These are phyloP conservation scores for Peniophora sp. DNA, from an alignment of 1,284 basidiomycete genomes.

Conservation along the genomic window DNA sequence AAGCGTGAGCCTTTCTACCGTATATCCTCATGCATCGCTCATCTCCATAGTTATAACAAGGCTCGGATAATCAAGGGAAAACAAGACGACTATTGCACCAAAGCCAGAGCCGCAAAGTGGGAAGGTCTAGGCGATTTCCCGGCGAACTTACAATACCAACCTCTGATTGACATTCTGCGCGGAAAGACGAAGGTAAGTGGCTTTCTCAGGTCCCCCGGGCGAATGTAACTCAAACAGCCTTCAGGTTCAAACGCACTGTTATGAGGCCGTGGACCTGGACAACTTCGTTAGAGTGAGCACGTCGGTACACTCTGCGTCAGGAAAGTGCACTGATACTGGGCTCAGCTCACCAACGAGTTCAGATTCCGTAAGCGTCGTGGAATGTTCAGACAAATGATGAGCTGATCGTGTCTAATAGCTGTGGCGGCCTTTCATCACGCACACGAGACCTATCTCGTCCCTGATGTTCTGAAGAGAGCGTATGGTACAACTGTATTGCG, in stretches of 20 bases:
- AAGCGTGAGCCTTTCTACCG: slow-evolving; percentile 28
- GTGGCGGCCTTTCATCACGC: slow-evolving; percentile 84
- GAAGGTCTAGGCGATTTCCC: slow-evolving; percentile 59
- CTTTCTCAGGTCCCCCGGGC: background rate
- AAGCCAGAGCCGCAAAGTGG: slow-evolving; percentile 46
- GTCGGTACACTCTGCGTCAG: background rate
- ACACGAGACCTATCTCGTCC: slow-evolving; percentile 78
- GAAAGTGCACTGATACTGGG: background rate
- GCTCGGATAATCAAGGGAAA: slow-evolving; percentile 56
- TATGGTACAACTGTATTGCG: slow-evolving; percentile 25
- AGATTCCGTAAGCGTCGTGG: slow-evolving; percentile 37
- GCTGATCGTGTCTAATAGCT: slow-evolving; percentile 12
- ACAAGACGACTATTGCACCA: slow-evolving; percentile 63
- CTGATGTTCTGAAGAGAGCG: slow-evolving; percentile 66
- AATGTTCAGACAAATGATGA: too few relatives aligned
- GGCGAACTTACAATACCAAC: slow-evolving; percentile 71
- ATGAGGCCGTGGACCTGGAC: slow-evolving; percentile 72
- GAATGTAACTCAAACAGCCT: background rate
- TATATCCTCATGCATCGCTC: background rate
- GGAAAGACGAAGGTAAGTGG: slow-evolving; percentile 52
- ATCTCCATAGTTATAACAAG: slow-evolving; percentile 42
- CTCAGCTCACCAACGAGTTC: slow-evolving; percentile 49
- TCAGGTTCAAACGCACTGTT: slow-evolving; percentile 53
- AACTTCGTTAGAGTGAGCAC: slow-evolving; percentile 45
- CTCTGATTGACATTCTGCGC: slow-evolving; percentile 71